A percentile compares a stretch with the other conserved stretches of the same genome.
These are phyloP conservation scores for Lasiodiplodia sp. DNA, from an alignment of 2,329 filamentous ascomycete genomes.

Conservation along the genomic window DNA sequence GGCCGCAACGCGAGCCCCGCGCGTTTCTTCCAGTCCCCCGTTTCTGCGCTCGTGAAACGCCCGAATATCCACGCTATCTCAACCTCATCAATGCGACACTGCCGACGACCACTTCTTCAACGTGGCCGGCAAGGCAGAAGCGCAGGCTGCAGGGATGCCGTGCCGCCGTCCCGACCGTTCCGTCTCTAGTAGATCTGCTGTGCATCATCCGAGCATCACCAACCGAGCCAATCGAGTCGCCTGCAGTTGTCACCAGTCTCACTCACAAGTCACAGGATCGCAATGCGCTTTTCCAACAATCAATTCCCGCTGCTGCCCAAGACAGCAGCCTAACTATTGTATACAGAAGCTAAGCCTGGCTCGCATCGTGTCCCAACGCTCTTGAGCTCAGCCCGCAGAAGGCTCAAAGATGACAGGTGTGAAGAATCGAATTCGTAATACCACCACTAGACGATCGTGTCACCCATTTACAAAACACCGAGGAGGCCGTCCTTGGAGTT, in stretches of 20 bases:
- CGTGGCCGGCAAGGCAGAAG: not conserved
- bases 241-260: not conserved
- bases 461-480: conserved; percentile 12
- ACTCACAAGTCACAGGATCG: not conserved
- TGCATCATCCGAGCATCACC: not conserved
- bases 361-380: conserved; percentile 21
- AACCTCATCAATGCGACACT: conserved; percentile 24
- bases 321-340: conserved; percentile 1
- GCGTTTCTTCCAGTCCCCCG: not conserved
- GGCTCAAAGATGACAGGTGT: not conserved
- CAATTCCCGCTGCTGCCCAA: conserved; percentile 12
- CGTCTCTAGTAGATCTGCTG: conserved; percentile 18
- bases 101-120: not conserved
- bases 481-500: conserved; percentile 8
- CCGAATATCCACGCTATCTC: conserved; percentile 7
- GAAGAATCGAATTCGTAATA: conserved; percentile 6
- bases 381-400: conserved; percentile 15
- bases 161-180: conserved; percentile 19
- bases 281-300: conserved; percentile 16
- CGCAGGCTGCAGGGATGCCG: not conserved
- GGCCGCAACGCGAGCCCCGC: conserved; percentile 2
- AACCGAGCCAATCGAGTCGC: not conserved
- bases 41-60: conserved; percentile 13
- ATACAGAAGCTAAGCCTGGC: conserved; percentile 12
- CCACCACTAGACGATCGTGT: not conserved